Conservation (phyloP, 345 rosid genomes). For the Draba incana region DNA sequence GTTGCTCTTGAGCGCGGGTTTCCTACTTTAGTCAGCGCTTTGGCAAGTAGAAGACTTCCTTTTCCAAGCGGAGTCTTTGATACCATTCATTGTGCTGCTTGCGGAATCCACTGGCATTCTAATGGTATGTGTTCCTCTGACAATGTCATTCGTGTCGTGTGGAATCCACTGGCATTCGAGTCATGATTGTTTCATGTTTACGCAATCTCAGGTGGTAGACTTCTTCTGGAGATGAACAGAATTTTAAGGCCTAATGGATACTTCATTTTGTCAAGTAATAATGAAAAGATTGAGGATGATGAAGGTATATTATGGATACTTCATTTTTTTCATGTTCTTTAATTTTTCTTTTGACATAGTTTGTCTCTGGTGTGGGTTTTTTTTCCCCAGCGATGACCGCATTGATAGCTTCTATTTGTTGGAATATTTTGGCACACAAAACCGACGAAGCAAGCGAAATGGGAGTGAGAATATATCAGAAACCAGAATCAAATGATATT, state of each 20-base stretch:
- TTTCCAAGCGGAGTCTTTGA: slow-evolving; percentile 93
- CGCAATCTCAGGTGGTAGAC: slow-evolving; percentile 65
- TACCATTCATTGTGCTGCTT: slow-evolving; percentile 83
- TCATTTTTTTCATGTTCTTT: not conserved
- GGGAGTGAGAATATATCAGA: slow-evolving; percentile 90
- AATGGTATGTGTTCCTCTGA: slow-evolving; percentile 53
- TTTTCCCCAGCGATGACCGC: slow-evolving; percentile 76
- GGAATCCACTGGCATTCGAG: not conserved
- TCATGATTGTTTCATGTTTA: slow-evolving; percentile 11
- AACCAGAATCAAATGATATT: slow-evolving; percentile 86
- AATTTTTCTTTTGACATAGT: slow-evolving; percentile 19
- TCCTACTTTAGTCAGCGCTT: slow-evolving; percentile 73
- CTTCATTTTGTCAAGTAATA: slow-evolving; percentile 80
- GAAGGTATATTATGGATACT: slow-evolving; percentile 54
- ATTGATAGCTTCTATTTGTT: slow-evolving; percentile 82
- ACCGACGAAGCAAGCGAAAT: slow-evolving; percentile 88
- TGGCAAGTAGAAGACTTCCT: slow-evolving; percentile 79
- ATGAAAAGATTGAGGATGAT: slow-evolving; percentile 72
- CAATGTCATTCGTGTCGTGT: not conserved
- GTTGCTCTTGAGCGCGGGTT: slow-evolving; percentile 89
- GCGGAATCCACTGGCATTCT: slow-evolving; percentile 83
- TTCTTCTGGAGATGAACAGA: slow-evolving; percentile 92
- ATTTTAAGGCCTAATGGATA: slow-evolving; percentile 87
- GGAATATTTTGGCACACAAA: slow-evolving; percentile 94
- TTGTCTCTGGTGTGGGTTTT: not conserved